A percentile compares a stretch with the other conserved stretches of the same genome.
phyloP scores from a whole-genome alignment of 2,329 filamentous ascomycete genomes.

The Paecilomyces niveus region DNA sequence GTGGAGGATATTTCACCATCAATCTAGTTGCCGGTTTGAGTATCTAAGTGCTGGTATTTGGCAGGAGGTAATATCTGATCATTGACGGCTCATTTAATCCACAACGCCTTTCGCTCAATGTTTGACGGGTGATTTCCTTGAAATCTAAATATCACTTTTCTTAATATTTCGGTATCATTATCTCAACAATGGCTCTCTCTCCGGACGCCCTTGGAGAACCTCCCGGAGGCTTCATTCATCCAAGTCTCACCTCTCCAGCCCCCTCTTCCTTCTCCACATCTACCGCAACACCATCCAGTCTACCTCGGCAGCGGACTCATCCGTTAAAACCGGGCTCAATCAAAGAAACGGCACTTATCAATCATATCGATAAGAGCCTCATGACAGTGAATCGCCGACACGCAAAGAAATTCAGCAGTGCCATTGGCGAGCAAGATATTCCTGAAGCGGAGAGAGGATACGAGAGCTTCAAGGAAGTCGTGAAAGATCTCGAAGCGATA shows the following conservation, averaged over 20 bases:
- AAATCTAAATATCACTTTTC: neutral
- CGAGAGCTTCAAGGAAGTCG: conserved; percentile 60
- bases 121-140: neutral
- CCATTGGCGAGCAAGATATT: conserved; percentile 18
- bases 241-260: conserved; percentile 39
- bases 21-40: neutral
- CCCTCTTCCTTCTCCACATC: conserved; percentile 38
- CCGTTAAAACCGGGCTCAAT: conserved; percentile 49
- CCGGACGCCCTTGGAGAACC: conserved; percentile 2
- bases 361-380: conserved; percentile 49
- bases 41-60: neutral
- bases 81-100: neutral
- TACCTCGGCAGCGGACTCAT: conserved; percentile 47
- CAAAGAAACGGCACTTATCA: conserved; percentile 53
- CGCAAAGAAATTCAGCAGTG: conserved; percentile 42
- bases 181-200: conserved; percentile 13
- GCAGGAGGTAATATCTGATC: neutral
- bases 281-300: conserved; percentile 27
- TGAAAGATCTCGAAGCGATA: conserved; percentile 64
- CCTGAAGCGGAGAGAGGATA: conserved; percentile 43
- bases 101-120: neutral
- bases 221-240: conserved; percentile 36
- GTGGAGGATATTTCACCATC: neutral
- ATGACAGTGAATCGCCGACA: conserved; percentile 46
- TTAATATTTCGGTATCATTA: neutral